Evolutionary conservation across 805 yeast species (phyloP), one percentile per base, ranked within the genome.

Genomic region (Metschnikowia picachoensis): DNA sequence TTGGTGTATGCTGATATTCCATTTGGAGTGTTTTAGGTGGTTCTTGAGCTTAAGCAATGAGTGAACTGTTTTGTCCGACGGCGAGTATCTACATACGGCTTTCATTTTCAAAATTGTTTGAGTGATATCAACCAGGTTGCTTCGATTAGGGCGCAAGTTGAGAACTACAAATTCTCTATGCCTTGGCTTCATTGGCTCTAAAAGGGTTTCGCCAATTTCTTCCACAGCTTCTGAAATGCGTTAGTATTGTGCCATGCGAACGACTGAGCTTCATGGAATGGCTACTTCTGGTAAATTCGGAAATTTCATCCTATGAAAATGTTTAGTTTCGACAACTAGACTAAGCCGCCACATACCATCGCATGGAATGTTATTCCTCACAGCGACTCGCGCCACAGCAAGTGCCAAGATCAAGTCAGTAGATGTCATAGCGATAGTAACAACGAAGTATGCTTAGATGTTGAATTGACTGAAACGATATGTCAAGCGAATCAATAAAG

Each of bases 351-450:
- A 43, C 52, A 33, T 43, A 49, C 52, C 44, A n/a, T 49, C 52
- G 31, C 20, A 49, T 6, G 55, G 14, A 20, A 38, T 37, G 8
- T 39, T 30, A 14, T 32, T 38, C 16, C 12, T 27, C 27, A 39
- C 30, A 14, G 53, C 53, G 14, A 41, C 43, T 8, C 48, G 46
- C 5, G 51, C 52, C 16, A 53, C 54, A 3, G 48, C 14, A 37
- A 53, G 53, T 28, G 54, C 57, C 48, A 49, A 35, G 12, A 41
- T 16, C 17, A 51, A 42, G 37, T 51, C 53, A n/a, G 44, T 43
- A 7, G 48, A 38, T 13, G 32, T n/a, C 55, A 51, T 51, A 12
- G 28, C 10, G 12, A 7, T 20, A 20, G 25, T 20, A 7, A 20
- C 4, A 20, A 1, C 25, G 25, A 20, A 5, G 25, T 20, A 20